phyloP scores from a whole-genome alignment of 108 stramenopile species.

The Fistulifera pelliculosa region DNA sequence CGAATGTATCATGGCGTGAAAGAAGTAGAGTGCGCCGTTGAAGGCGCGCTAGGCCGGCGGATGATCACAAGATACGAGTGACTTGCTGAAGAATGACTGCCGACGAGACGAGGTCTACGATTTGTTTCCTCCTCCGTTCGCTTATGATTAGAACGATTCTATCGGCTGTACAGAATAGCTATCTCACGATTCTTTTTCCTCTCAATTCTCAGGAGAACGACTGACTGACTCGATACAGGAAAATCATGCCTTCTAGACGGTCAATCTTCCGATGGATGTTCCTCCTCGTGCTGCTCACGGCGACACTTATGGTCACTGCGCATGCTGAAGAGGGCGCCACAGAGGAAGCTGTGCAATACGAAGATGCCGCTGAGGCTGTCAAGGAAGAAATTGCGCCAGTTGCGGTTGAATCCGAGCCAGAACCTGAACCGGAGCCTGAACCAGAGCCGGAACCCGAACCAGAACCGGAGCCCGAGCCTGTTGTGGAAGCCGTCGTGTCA shows the following conservation, averaged over 20 bases:
- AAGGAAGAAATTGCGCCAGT: not conserved
- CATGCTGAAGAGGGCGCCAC: not conserved
- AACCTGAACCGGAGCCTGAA: conserved; percentile 8
- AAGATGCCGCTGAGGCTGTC: not conserved
- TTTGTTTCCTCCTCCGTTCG: no score
- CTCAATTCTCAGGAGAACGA: no score
- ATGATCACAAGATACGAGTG: no score
- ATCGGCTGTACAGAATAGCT: no score
- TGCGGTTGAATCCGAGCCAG: not conserved
- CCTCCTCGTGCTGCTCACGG: not conserved
- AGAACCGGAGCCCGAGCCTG: conserved; percentile 10
- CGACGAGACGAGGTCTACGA: no score
- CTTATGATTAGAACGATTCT: no score
- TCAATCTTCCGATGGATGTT: conserved; percentile 6
- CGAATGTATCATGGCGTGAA: no score
- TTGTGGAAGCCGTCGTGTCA: not conserved
- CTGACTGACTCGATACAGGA: no score
- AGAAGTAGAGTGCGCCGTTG: no score
- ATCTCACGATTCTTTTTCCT: no score
- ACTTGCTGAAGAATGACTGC: no score
- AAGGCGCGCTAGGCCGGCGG: no score
- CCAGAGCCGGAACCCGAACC: conserved; percentile 6
- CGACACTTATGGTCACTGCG: not conserved
- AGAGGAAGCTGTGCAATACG: conserved; percentile 1
- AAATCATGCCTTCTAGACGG: conserved; percentile 1